Evolutionary conservation across 2,329 filamentous ascomycete genomes (phyloP).

Genomic region (Coniochaeta sp.): DNA sequence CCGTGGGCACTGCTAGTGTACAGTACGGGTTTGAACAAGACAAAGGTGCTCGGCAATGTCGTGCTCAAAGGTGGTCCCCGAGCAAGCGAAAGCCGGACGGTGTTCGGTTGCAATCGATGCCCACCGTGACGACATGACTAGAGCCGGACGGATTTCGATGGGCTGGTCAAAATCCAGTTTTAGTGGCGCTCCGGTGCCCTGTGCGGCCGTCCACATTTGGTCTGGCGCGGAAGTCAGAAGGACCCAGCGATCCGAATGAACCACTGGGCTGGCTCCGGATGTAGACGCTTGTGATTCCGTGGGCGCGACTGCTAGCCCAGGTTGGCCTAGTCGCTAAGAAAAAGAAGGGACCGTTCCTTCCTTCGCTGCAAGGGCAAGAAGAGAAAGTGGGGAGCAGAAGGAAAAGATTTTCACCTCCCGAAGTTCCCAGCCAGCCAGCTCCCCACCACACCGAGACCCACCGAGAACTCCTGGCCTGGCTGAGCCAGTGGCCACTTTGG

Average conservation of each 20-base stretch:
- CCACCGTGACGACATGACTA: background rate
- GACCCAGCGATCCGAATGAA: background rate
- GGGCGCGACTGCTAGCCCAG: background rate
- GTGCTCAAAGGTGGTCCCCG: background rate
- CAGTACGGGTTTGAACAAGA: too few species aligned
- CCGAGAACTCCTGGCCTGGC: background rate
- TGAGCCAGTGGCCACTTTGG: background rate
- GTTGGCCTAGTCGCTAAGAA: background rate
- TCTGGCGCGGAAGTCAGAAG: background rate
- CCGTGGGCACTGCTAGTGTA: too few species aligned
- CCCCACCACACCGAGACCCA: background rate
- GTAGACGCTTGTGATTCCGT: background rate
- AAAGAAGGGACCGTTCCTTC: background rate
- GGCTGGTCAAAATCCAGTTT: too few species aligned
- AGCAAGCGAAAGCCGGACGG: background rate
- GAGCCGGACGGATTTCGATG: too few species aligned
- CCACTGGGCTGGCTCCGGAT: slow-evolving; percentile 2
- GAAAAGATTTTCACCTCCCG: background rate
- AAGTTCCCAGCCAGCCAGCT: too few species aligned
- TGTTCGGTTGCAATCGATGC: background rate
- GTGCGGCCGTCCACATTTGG: too few species aligned
- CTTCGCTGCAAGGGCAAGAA: background rate
- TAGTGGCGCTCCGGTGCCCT: too few species aligned
- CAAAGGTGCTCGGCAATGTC: background rate
- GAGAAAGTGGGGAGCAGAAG: background rate